Base-by-base conservation (phyloP, 495 filamentous ascomycete genomes). In the Extremus antarcticus region DNA sequence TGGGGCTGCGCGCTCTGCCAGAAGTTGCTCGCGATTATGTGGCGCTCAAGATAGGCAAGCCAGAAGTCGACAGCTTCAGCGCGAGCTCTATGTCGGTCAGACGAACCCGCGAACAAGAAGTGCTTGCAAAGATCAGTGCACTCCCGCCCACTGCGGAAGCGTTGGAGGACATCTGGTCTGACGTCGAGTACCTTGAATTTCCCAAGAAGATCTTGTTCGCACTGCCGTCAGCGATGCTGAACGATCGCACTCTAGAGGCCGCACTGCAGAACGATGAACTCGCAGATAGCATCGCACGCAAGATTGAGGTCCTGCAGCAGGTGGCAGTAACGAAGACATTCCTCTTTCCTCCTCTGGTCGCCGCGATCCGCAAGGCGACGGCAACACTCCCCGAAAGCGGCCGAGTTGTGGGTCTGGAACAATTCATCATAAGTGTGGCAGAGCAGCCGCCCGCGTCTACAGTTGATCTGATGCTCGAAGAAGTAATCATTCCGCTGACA, bases 391-490 rank as follows among this genome's bases (percentile, higher is more conserved):
- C 64, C 2, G 16, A 21, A 23, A 61, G 56, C 11, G 51, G 58
- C 1, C 45, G 32, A 1, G 46, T 60, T 15, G 56, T 69, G 17
- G 57, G 54, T 20, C 21, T 70, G 11, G 59, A 62, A 40, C 57
- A 65, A 9, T 55, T 67, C 43, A 25, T 72, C 13, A 19, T 66
- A 13, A 46, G 47, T 3, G 62, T 70, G 43, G 57, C 64, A 4
- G 54, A 71, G 29, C 19, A 57, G 32, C 63, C 68, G 10, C 69
- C 70, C 13, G n/a, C 40, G 15, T 59, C 66, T 0, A 64, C 64
- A 38, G 46, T 54, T 2, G 71, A 74, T n/a, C 64, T 71, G n/a
- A 51, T 62, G n/a, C 60, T 71, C 25, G 71, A 73, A 58, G 62
- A 59, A 15, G 59, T 59, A 15, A 52, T 60, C 1, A 54, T 56